Evolutionary conservation across 257 asterid species (phyloP).

Genomic region (Capsicum pubescens): DNA sequence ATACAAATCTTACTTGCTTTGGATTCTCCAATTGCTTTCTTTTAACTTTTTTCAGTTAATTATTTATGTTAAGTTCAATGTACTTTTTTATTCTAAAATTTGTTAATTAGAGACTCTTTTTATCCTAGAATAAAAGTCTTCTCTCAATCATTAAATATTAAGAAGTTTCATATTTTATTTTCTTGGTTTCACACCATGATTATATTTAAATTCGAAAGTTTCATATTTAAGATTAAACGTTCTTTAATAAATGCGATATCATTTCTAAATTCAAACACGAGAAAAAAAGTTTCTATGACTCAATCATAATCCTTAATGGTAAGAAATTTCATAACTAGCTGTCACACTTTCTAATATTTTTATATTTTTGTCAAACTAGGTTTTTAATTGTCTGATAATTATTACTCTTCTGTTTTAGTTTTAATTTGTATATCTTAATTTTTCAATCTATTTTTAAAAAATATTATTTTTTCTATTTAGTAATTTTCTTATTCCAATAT

Average conservation of each 20-base stretch:
- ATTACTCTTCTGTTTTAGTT: background rate
- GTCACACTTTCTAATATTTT: background rate
- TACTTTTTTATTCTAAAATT: background rate
- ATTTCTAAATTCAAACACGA: too few species aligned
- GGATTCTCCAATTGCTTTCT: slow-evolving; percentile 24
- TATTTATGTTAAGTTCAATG: slow-evolving; percentile 23
- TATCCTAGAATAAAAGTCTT: background rate
- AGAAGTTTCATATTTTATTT: background rate
- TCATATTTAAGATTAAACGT: too few species aligned
- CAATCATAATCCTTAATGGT: background rate
- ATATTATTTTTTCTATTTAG: background rate
- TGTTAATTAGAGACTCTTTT: background rate
- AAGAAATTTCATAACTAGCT: background rate
- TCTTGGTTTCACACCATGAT: background rate
- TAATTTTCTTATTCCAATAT: background rate
- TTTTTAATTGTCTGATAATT: background rate
- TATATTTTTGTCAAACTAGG: background rate
- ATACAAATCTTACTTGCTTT: slow-evolving; percentile 13
- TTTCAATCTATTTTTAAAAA: too few species aligned
- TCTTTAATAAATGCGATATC: too few species aligned
- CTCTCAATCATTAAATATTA: background rate
- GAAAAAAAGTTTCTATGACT: rapidly evolving
- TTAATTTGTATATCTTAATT: background rate
- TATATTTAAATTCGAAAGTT: background rate
- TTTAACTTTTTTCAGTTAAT: background rate